Base-by-base conservation (phyloP, 2,329 filamentous ascomycete species). In the Fusarium chuoi region DNA sequence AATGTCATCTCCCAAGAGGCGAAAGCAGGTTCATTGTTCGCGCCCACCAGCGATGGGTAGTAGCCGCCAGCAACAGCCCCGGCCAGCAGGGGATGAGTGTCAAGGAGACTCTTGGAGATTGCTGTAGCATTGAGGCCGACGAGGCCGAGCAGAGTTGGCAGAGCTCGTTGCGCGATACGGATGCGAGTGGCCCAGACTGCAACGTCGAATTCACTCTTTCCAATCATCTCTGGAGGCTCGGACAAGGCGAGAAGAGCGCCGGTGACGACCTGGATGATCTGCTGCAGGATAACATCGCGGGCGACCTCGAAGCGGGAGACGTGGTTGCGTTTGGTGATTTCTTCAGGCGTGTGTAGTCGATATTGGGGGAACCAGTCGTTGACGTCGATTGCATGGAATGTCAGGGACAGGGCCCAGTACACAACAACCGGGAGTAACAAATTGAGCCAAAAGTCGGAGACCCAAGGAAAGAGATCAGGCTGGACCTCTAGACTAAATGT, bases 321-420 rank as follows among this genome's bases (percentile, higher is more conserved):
- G 79, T 94, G 94, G 83, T 98, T 98, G 78, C 95, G 90, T 82
- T 94, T 94, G 41, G 91, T 82, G 72, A 98, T 93, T 83, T 98
- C 96, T 59, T 94, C 95, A 20, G 96, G 96, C 0, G 96, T 98
- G 84, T 99, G 96, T 46, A 99, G 88, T 72, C 96, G 93, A 84
- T 98, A 98, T 78, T 97, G 90, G 24, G 95, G 92, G 82, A 96
- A 97, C 42, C 96, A 85, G 82, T 98, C 94, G 84, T 92, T 91
- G 66, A 91, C 86, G 84, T 99, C 96, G 79, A 98, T 91, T 76
- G 91, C 80, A 86, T 98, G 96, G 85, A 97, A 99, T 81, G 96
- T 84, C 81, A 94, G 84, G 26, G 96, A 98, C 38, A 97, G 84
- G 28, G 85, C 84, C 96, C 96, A 99, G 88, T 99, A 99, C 65